Conservation (phyloP, 106 monocot genomes). For the Acorus calamus region DNA sequence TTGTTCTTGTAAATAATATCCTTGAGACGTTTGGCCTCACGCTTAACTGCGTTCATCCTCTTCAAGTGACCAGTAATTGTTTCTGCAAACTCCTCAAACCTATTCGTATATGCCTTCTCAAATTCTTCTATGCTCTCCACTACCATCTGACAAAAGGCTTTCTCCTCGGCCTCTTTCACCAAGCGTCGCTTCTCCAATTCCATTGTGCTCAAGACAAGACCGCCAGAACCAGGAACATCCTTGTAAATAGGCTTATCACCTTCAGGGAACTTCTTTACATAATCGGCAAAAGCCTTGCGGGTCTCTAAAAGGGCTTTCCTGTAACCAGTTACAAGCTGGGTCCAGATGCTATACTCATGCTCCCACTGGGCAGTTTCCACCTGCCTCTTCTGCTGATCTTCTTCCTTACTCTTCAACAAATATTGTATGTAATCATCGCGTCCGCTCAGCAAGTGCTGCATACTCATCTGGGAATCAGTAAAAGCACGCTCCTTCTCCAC, state of each 20-base stretch:
- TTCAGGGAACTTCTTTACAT: slow-evolving; percentile 48
- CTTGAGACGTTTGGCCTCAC: too few species aligned
- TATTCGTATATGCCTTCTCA: slow-evolving; percentile 12
- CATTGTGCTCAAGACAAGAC: slow-evolving; percentile 47
- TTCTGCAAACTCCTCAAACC: slow-evolving; percentile 33
- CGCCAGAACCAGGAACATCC: slow-evolving; percentile 58
- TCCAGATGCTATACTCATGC: slow-evolving; percentile 65
- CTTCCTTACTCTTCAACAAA: slow-evolving; percentile 41
- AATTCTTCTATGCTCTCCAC: slow-evolving; percentile 30
- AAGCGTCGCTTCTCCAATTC: slow-evolving; percentile 47
- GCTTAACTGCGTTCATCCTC: too few species aligned
- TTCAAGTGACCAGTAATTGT: too few species aligned
- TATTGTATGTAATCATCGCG: slow-evolving; percentile 55
- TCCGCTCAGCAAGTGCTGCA: slow-evolving; percentile 53
- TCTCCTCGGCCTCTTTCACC: slow-evolving; percentile 38
- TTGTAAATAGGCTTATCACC: slow-evolving; percentile 54
- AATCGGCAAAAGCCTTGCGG: slow-evolving; percentile 44
- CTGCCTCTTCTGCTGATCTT: slow-evolving; percentile 61
- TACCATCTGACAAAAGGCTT: background rate
- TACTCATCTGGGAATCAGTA: slow-evolving; percentile 44
- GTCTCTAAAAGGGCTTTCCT: slow-evolving; percentile 59
- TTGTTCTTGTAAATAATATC: too few species aligned
- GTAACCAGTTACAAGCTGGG: slow-evolving; percentile 55
- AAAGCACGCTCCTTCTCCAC: slow-evolving; percentile 52
- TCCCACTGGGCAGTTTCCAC: slow-evolving; percentile 33